phyloP scores from a whole-genome alignment of 345 rosid genomes.

The Populus davidiana region DNA sequence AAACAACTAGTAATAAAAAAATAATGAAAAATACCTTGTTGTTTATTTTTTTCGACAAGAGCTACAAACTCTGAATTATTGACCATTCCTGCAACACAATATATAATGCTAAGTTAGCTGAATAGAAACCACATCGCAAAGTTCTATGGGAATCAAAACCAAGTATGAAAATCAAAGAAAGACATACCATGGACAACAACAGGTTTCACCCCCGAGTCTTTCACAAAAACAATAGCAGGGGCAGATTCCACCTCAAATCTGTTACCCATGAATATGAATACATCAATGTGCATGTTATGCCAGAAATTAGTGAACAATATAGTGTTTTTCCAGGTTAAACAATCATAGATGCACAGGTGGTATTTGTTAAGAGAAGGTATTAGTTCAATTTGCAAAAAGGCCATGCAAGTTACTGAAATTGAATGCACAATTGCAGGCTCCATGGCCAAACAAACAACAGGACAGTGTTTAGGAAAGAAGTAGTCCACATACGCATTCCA shows the following conservation, averaged over 20 bases:
- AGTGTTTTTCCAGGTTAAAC: background rate
- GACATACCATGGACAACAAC: constrained; percentile 72
- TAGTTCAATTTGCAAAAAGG: background rate
- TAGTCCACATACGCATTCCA: constrained; percentile 74
- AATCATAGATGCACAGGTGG: background rate
- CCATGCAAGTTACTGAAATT: background rate
- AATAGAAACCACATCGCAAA: background rate
- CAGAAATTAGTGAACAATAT: background rate
- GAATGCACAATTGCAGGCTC: background rate
- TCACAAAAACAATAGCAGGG: constrained; percentile 80
- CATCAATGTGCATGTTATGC: constrained; percentile 8
- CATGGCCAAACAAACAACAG: background rate
- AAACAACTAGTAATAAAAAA: no score
- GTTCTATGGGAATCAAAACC: constrained; percentile 7
- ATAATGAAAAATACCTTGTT: constrained; percentile 50
- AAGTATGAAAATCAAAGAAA: constrained; percentile 10
- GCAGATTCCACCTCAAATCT: constrained; percentile 96
- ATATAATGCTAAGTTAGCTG: constrained; percentile 19
- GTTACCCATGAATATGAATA: constrained; percentile 18
- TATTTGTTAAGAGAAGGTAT: background rate
- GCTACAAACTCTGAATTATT: constrained; percentile 66
- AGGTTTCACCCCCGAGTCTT: constrained; percentile 88
- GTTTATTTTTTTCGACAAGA: constrained; percentile 71
- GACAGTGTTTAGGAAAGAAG: background rate
- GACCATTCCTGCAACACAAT: constrained; percentile 56